Evolutionary conservation across 2,329 filamentous ascomycete species (phyloP).

Genomic region (Bipolaris victoriae): DNA sequence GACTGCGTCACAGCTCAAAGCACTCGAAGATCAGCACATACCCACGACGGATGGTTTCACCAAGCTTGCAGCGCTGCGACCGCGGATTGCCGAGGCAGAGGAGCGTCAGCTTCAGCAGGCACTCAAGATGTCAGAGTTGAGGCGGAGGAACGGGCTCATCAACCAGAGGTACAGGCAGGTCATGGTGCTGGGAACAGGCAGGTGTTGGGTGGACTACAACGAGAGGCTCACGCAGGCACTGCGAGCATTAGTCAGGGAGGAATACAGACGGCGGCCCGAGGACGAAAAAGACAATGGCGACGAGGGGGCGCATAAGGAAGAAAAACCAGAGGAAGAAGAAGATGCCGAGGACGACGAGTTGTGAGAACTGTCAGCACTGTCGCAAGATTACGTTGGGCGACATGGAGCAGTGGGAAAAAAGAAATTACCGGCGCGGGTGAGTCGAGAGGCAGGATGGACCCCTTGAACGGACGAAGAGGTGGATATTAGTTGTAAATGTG

Average conservation of each 20-base stretch:
- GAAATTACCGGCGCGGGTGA: not conserved
- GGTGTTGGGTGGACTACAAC: slow-evolving; percentile 74
- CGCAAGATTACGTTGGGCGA: not conserved
- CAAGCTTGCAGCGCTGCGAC: slow-evolving; percentile 63
- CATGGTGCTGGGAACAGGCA: slow-evolving; percentile 70
- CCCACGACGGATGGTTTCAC: slow-evolving; percentile 55
- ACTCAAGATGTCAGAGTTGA: slow-evolving; percentile 67
- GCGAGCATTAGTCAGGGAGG: slow-evolving; percentile 67
- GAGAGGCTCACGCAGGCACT: slow-evolving; percentile 70
- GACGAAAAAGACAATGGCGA: slow-evolving; percentile 18
- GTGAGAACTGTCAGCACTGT: slow-evolving; percentile 9
- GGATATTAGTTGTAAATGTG: not conserved
- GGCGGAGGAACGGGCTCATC: slow-evolving; percentile 64
- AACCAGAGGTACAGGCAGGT: slow-evolving; percentile 72
- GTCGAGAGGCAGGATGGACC: not conserved
- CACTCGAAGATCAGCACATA: slow-evolving; percentile 53
- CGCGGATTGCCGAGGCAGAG: slow-evolving; percentile 67
- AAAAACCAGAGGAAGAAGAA: slow-evolving; percentile 11
- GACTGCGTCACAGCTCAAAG: slow-evolving; percentile 52
- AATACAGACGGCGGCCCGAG: slow-evolving; percentile 61
- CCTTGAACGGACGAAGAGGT: not conserved
- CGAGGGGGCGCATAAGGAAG: slow-evolving; percentile 1
- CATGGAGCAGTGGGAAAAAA: not conserved
- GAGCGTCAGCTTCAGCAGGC: slow-evolving; percentile 66
- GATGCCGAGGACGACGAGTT: slow-evolving; percentile 16